Percentiles rank a stretch among this genome's conserved stretches.
Conservation (phyloP, 1,284 basidiomycete genomes). For the Cutaneotrichosporon mucoides region DNA sequence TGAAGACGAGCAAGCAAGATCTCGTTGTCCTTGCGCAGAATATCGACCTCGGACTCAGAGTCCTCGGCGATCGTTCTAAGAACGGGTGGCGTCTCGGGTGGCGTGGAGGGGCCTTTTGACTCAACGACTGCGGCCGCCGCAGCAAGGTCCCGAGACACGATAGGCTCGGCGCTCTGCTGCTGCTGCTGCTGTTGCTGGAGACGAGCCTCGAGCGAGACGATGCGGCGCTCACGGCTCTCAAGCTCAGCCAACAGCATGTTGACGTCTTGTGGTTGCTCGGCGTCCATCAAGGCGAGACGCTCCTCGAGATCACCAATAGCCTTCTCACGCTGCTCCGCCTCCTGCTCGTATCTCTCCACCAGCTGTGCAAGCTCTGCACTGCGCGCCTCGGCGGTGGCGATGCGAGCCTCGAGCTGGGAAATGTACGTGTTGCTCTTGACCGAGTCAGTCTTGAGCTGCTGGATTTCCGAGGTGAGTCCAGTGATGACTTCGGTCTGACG, state of each 20-base stretch:
- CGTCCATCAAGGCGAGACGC: constrained; percentile 63
- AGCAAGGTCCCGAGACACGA: constrained; percentile 28
- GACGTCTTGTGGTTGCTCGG: constrained; percentile 57
- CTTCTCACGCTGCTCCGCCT: constrained; percentile 67
- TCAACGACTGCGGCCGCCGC: constrained; percentile 33
- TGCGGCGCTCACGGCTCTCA: constrained; percentile 69
- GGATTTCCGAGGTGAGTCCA: constrained; percentile 78
- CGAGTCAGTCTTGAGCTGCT: constrained; percentile 71
- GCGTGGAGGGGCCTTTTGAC: constrained; percentile 40
- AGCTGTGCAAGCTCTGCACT: constrained; percentile 63
- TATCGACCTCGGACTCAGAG: constrained; percentile 60
- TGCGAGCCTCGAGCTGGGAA: constrained; percentile 76
- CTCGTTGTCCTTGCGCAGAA: constrained; percentile 52
- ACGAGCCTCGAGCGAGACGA: constrained; percentile 69
- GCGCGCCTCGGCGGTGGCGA: constrained; percentile 73
- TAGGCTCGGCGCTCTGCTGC: background rate
- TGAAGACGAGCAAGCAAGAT: constrained; percentile 11
- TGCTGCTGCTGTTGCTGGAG: constrained; percentile 47
- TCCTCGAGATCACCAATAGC: constrained; percentile 63
- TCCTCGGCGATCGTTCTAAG: constrained; percentile 49
- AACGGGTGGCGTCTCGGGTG: constrained; percentile 19
- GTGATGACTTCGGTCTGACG: constrained; percentile 69
- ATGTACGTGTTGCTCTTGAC: constrained; percentile 73
- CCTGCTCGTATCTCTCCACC: constrained; percentile 72
- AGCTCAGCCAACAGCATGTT: constrained; percentile 62